Conservation (phyloP, 2,329 filamentous ascomycete species). For the Geoglossum cookeanum region DNA sequence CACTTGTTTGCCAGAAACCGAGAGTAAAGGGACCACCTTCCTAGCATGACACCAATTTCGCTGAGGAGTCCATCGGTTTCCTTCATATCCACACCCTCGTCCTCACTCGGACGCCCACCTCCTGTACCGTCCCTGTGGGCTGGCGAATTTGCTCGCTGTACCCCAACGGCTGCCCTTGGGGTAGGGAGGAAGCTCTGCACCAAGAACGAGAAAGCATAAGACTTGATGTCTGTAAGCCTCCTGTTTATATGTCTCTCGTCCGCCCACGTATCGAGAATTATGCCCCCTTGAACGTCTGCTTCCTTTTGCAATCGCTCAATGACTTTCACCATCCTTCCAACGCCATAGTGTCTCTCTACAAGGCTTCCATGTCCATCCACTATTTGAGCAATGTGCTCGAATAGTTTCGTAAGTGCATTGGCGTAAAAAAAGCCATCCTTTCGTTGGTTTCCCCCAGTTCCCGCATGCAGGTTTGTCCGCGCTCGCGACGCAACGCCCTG, state of each 20-base stretch:
- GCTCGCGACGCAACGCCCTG: conserved; percentile 79
- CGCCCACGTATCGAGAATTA: conserved; percentile 86
- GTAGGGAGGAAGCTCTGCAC: conserved; percentile 79
- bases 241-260: conserved; percentile 74
- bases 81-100: conserved; percentile 91
- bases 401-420: conserved; percentile 73
- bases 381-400: conserved; percentile 95
- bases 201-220: conserved; percentile 91
- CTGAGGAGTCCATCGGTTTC: conserved; percentile 75
- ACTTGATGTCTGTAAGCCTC: conserved; percentile 85
- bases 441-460: conserved; percentile 34
- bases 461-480: conserved; percentile 58
- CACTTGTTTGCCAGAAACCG: conserved; percentile 79
- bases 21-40: conserved; percentile 80
- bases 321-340: conserved; percentile 83
- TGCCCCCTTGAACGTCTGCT: conserved; percentile 88
- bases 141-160: conserved; percentile 57
- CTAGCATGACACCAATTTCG: conserved; percentile 82
- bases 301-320: conserved; percentile 86
- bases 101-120: conserved; percentile 44
- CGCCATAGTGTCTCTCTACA: conserved; percentile 85
- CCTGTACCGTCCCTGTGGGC: conserved; percentile 27
- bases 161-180: conserved; percentile 41
- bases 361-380: conserved; percentile 79
- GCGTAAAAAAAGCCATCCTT: conserved; percentile 83